A percentile compares a stretch with the other conserved stretches of the same genome.
phyloP scores from a whole-genome alignment of 140 eudicot species.

The Erigeron philadelphicus region DNA sequence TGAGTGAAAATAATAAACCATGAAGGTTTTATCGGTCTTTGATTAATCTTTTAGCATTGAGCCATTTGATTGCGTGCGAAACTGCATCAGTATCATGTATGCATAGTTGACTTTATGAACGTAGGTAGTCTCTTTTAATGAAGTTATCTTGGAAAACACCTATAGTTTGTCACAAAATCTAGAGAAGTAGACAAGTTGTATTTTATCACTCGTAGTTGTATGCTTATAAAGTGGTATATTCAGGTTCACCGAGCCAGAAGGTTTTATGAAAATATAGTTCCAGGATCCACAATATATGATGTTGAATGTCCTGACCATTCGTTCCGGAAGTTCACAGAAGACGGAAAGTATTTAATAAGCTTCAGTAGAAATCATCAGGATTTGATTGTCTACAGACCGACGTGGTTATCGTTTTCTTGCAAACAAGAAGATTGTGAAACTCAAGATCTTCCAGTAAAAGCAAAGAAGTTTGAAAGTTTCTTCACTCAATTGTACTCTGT shows the following conservation, averaged over 20 bases:
- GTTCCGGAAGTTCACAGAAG: constrained; percentile 96
- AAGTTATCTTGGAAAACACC: neutral
- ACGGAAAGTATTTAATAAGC: constrained; percentile 85
- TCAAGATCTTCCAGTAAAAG: constrained; percentile 65
- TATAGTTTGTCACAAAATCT: neutral
- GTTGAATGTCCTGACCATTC: constrained; percentile 89
- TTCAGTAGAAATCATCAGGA: constrained; percentile 93
- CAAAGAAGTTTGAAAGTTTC: constrained; percentile 86
- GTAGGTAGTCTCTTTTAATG: neutral
- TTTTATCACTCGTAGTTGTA: neutral
- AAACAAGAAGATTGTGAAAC: constrained; percentile 56
- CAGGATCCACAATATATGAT: constrained; percentile 72
- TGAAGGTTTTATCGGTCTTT: too few species aligned
- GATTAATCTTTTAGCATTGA: too few species aligned
- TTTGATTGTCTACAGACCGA: constrained; percentile 78
- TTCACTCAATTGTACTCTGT: constrained; percentile 75
- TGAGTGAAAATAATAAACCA: too few species aligned
- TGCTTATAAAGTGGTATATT: constrained; percentile 17
- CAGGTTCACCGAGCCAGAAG: constrained; percentile 79
- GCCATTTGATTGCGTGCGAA: too few species aligned
- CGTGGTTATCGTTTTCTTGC: constrained; percentile 81
- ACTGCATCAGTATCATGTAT: neutral
- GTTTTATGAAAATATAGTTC: constrained; percentile 93
- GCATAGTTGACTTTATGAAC: neutral
- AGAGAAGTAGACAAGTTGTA: neutral